These are phyloP conservation scores for Plasmodium gonderi DNA, from an alignment of 169 alveolate genomes.

Conservation along the genomic window DNA sequence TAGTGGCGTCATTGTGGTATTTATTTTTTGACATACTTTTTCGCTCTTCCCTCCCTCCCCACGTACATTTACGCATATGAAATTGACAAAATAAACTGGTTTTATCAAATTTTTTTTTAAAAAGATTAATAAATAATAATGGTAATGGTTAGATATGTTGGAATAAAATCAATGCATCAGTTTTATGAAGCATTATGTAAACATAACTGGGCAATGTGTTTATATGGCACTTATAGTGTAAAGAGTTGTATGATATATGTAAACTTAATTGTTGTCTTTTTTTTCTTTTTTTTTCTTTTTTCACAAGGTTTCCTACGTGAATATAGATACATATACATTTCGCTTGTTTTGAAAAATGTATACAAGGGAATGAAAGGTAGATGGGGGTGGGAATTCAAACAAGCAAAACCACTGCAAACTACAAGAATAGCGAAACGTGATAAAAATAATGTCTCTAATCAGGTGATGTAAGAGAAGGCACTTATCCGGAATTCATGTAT, in stretches of 20 bases:
- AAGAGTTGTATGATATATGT: neutral
- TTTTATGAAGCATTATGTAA: neutral
- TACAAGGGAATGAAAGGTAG: neutral
- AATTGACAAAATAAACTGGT: neutral
- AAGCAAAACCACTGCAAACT: neutral
- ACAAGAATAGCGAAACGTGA: neutral
- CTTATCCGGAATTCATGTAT: neutral
- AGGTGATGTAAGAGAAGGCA: neutral
- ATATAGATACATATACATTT: neutral
- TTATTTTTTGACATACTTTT: neutral
- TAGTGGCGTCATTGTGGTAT: neutral
- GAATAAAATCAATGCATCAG: neutral
- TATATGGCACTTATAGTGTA: neutral
- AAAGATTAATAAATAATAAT: neutral
- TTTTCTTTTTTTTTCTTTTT: neutral
- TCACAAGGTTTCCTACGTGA: neutral
- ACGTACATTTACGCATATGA: neutral
- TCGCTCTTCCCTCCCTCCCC: neutral
- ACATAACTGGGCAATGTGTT: too few species aligned
- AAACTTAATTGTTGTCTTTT: neutral
- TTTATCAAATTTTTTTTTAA: neutral
- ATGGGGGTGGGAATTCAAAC: neutral
- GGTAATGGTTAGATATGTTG: neutral
- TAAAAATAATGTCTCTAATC: neutral
- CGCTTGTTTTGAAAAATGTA: neutral